phyloP scores from a whole-genome alignment of 495 filamentous ascomycete genomes.

The Aspergillus hancockii region DNA sequence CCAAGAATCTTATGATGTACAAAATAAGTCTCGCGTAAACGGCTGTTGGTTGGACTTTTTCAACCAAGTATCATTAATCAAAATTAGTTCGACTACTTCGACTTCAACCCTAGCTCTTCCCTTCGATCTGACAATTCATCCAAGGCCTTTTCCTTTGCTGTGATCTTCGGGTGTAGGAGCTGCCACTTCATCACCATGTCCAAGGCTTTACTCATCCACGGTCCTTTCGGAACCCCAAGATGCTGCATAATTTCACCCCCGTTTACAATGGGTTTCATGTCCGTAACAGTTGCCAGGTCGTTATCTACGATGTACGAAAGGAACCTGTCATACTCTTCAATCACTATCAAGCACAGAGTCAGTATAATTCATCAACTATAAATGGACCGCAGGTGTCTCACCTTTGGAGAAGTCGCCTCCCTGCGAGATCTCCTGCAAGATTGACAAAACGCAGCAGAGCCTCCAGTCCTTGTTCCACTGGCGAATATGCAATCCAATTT shows the following conservation, averaged over 20 bases:
- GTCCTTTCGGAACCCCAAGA: conserved; percentile 64
- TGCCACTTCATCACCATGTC: conserved; percentile 81
- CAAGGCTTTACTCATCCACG: conserved; percentile 75
- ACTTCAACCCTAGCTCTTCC: conserved; percentile 49
- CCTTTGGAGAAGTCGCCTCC: conserved; percentile 33
- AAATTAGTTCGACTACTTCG: background rate
- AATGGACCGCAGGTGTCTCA: conserved; percentile 17
- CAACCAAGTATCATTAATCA: background rate
- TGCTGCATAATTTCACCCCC: conserved; percentile 64
- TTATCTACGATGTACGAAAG: conserved; percentile 44
- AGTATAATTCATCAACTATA: conserved; percentile 10
- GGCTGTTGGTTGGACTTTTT: too few relatives aligned
- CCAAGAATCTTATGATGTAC: too few relatives aligned
- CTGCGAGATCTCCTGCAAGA: conserved; percentile 65
- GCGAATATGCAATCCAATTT: conserved; percentile 76
- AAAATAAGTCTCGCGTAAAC: too few relatives aligned
- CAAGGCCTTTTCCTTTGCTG: conserved; percentile 61
- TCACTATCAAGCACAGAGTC: conserved; percentile 26
- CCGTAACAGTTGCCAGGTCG: conserved; percentile 42
- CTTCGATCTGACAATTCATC: conserved; percentile 59
- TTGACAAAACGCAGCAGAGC: conserved; percentile 66
- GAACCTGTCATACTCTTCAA: conserved; percentile 47
- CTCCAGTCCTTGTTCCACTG: conserved; percentile 77
- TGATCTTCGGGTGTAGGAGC: conserved; percentile 68
- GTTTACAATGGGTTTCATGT: conserved; percentile 62